Conservation (phyloP, 129 eudicot species). For the Arctium lappa region DNA sequence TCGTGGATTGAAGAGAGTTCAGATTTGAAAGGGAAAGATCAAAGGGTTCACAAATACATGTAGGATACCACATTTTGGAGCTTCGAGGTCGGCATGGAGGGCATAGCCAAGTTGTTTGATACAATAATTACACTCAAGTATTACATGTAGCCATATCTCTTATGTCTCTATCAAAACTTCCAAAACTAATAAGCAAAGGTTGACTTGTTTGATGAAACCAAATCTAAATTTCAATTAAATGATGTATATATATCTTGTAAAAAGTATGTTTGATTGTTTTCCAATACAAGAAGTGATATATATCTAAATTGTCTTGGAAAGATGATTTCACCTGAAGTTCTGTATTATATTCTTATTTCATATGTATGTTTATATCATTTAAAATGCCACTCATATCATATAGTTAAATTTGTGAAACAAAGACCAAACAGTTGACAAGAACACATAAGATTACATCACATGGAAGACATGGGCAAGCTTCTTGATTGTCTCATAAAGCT, state of each 20-base stretch:
- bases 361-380: too few species aligned
- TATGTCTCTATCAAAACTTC: constrained; percentile 25
- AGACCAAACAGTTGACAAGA: not conserved
- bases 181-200: constrained; percentile 5
- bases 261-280: not conserved
- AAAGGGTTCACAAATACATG: constrained; percentile 14
- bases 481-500: constrained; percentile 2
- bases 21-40: not conserved
- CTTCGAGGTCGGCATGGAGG: constrained; percentile 24
- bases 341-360: not conserved
- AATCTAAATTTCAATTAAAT: not conserved
- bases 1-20: constrained; percentile 9
- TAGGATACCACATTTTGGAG: constrained; percentile 34
- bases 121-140: constrained; percentile 21
- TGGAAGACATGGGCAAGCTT: not conserved
- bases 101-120: constrained; percentile 27
- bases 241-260: not conserved
- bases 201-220: not conserved
- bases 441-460: not conserved
- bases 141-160: constrained; percentile 18
- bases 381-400: not conserved
- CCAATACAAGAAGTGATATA: not conserved
- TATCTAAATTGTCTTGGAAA: not conserved
- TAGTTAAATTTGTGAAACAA: not conserved
- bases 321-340: not conserved